A percentile compares a stretch with the other conserved stretches of the same genome.
phyloP scores from a whole-genome alignment of 805 yeast species.

The Saccharomycopsis sp. region DNA sequence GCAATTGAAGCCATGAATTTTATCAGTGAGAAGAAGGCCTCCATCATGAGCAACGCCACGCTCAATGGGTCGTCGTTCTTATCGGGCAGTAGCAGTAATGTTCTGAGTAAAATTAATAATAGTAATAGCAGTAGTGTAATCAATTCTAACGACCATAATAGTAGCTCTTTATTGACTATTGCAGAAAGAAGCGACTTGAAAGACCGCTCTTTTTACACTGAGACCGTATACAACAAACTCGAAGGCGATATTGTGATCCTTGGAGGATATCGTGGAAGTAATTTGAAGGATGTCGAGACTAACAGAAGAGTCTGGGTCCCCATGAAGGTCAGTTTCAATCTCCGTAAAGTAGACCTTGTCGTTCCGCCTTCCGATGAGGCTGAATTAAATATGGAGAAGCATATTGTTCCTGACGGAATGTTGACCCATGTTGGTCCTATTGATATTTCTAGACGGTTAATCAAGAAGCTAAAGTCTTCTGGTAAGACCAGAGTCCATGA shows the following conservation, averaged over 20 bases:
- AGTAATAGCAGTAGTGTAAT: neutral
- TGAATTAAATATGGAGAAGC: conserved; percentile 42
- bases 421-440: conserved; percentile 82
- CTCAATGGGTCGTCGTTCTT: neutral
- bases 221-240: conserved; percentile 48
- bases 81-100: neutral
- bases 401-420: conserved; percentile 67
- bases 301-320: conserved; percentile 80
- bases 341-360: conserved; percentile 59
- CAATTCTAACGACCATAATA: conserved; percentile 22
- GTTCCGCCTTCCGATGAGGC: conserved; percentile 71
- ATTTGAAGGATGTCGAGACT: conserved; percentile 59
- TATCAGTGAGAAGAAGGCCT: conserved; percentile 24
- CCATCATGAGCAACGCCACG: conserved; percentile 14
- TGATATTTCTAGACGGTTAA: conserved; percentile 61
- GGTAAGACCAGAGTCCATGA: conserved; percentile 58
- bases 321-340: conserved; percentile 71
- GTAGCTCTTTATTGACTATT: neutral
- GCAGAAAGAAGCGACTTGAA: neutral
- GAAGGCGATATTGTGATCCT: conserved; percentile 75
- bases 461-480: conserved; percentile 45
- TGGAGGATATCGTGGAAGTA: conserved; percentile 88
- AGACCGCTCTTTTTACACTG: conserved; percentile 24
- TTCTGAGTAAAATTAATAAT: conserved; percentile 1
- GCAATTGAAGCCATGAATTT: conserved; percentile 28